A percentile compares a stretch with the other conserved stretches of the same genome.
These are phyloP conservation scores for Pseudogymnoascus sp. DNA, from an alignment of 2,329 filamentous ascomycete genomes.

Conservation along the genomic window DNA sequence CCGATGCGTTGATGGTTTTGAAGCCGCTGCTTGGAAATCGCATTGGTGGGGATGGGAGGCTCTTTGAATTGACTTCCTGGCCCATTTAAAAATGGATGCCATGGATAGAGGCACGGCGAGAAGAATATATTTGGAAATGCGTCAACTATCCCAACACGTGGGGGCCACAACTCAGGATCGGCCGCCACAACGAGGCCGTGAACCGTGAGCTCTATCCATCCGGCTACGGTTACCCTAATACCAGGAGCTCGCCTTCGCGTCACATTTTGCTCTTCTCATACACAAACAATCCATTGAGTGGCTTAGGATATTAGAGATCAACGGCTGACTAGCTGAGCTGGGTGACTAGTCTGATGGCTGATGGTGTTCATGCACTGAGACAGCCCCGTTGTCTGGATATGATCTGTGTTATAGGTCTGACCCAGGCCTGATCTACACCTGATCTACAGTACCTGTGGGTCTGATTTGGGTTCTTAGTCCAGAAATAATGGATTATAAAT, in stretches of 20 bases:
- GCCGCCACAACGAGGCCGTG: background rate
- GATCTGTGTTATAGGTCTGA: background rate
- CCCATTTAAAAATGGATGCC: background rate
- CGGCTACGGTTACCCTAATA: background rate
- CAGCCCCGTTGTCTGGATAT: background rate
- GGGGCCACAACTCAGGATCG: background rate
- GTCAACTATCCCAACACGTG: background rate
- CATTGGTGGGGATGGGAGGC: background rate
- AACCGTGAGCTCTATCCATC: background rate
- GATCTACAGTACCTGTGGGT: background rate
- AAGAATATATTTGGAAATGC: background rate
- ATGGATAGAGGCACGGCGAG: background rate
- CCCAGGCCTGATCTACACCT: background rate
- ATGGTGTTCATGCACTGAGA: background rate
- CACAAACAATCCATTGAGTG: background rate
- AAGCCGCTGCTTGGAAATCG: slow-evolving; percentile 11
- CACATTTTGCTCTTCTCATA: background rate
- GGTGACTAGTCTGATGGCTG: background rate
- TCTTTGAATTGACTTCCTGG: background rate
- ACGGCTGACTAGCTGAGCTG: background rate
- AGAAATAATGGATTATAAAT: background rate
- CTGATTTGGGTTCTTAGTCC: background rate
- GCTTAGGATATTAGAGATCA: background rate
- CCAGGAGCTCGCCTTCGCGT: background rate
- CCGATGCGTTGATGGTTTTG: background rate